phyloP scores from a whole-genome alignment of 768 basidiomycete genomes.

The Neoboletus magnificus region DNA sequence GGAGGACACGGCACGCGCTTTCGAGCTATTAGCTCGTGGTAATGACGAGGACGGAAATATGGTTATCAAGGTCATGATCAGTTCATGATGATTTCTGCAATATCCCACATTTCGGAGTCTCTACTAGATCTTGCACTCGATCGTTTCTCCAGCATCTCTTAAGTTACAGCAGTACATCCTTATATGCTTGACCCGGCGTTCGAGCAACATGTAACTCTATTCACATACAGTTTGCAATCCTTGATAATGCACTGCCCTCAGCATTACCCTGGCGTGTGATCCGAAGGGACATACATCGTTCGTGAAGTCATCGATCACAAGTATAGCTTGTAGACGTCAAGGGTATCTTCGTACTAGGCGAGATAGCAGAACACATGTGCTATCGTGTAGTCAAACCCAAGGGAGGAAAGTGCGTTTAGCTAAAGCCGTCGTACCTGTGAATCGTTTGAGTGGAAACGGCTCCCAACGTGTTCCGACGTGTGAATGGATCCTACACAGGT shows the following conservation, averaged over 20 bases:
- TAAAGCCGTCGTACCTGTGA: constrained; percentile 10
- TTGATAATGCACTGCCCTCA: not conserved
- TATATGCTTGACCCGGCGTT: constrained; percentile 8
- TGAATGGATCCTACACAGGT: constrained; percentile 16
- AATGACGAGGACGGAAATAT: constrained; percentile 75
- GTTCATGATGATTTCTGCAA: constrained; percentile 25
- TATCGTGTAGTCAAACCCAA: not conserved
- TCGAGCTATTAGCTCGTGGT: constrained; percentile 76
- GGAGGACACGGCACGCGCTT: constrained; percentile 65
- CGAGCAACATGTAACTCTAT: constrained; percentile 26
- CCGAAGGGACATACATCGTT: not conserved
- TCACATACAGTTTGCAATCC: constrained; percentile 8
- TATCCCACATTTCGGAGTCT: constrained; percentile 1
- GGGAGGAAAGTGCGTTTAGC: not conserved
- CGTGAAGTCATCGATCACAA: constrained; percentile 13
- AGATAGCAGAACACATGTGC: constrained; percentile 10
- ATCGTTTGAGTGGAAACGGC: constrained; percentile 1
- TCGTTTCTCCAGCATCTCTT: constrained; percentile 7
- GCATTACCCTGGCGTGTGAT: not conserved
- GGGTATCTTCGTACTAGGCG: constrained; percentile 6
- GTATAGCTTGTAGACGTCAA: not conserved
- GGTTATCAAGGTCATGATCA: constrained; percentile 90
- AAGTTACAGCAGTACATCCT: constrained; percentile 13
- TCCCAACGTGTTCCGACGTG: constrained; percentile 12
- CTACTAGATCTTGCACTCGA: constrained; percentile 8